Conservation (phyloP, 176 grass and related monocot genomes). For the Metroxylon sagu region DNA sequence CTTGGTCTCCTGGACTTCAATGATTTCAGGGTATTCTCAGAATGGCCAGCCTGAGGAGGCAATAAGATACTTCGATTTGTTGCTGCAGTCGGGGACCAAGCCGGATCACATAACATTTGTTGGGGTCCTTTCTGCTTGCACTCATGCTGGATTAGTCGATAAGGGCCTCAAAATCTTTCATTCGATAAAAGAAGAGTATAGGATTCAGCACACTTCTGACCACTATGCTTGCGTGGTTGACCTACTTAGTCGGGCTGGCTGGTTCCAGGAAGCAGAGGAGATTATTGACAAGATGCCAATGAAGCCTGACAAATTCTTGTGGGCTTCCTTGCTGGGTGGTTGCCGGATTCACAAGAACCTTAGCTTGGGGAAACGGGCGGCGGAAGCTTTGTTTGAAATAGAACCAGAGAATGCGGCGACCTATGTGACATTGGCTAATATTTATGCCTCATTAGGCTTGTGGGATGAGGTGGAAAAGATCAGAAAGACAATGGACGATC, state of each 20-base stretch:
- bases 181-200: slow-evolving; percentile 47
- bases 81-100: slow-evolving; percentile 42
- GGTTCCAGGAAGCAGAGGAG: slow-evolving; percentile 50
- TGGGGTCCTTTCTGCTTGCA: slow-evolving; percentile 64
- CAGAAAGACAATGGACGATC: slow-evolving; percentile 49
- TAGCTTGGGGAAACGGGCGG: slow-evolving; percentile 36
- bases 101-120: slow-evolving; percentile 67
- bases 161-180: slow-evolving; percentile 55
- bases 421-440: slow-evolving; percentile 76
- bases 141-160: slow-evolving; percentile 66
- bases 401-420: slow-evolving; percentile 78
- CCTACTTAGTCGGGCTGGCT: slow-evolving; percentile 55
- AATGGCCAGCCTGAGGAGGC: slow-evolving; percentile 71
- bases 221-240: slow-evolving; percentile 82
- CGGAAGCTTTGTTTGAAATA: slow-evolving; percentile 61
- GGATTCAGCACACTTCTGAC: slow-evolving; percentile 46
- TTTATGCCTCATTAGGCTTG: slow-evolving; percentile 44
- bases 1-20: slow-evolving; percentile 60
- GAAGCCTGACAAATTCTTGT: slow-evolving; percentile 76
- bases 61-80: slow-evolving; percentile 39
- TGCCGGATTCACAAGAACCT: slow-evolving; percentile 64
- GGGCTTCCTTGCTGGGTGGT: slow-evolving; percentile 72
- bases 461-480: slow-evolving; percentile 58
- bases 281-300: slow-evolving; percentile 47
- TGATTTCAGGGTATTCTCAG: slow-evolving; percentile 62